Base-by-base conservation (phyloP, 805 yeast genomes). In the Ogataea trehalophila region DNA sequence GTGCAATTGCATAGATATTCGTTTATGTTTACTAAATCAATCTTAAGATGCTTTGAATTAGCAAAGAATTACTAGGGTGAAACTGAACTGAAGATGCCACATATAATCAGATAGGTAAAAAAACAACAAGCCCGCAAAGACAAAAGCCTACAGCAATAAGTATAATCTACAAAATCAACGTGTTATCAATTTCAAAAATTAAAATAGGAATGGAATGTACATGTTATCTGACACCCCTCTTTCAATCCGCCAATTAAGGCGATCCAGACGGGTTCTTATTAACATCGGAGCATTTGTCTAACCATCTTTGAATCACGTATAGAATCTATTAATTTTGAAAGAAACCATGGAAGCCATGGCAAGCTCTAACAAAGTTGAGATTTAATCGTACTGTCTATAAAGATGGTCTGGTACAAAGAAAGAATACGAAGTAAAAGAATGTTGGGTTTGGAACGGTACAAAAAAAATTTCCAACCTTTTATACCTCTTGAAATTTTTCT, bases 211-310 rank as follows among this genome's bases (percentile, higher is more conserved):
- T 31, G 33, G 44, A 37, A 55, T 64, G 63, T 64, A 43, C 57
- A 55, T 57, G 65, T 59, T 58, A 59, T 62, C 68, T 64, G 68
- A 64, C 68, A 64, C 68, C 67, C 68, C 62, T 61, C 66, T 61
- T 63, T 64, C 68, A 55, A 44, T 50, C 52, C 47, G 50, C 47
- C 52, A 54, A 6, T 33, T 23, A 42, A 36, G 44, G 34, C 29
- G 48, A 58, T 64, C 68, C 68, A 63, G 67, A 61, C 67, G 68
- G 54, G 68, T 64, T 64, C 68, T 64, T 64, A 63, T 60, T 53
- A 58, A 57, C 67, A 61, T 53, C 55, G 40, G 35, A 38, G 37
- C 49, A 26, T 57, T 53, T 20, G 49, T 64, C 67, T 64, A 43
- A 58, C 68, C 67, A 57, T 54, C 66, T 59, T 47, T 53, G 53